Evolutionary conservation across 2,329 filamentous ascomycete species (phyloP), one percentile per base, ranked within the genome.

Genomic region (Aspergillaceae sp.): DNA sequence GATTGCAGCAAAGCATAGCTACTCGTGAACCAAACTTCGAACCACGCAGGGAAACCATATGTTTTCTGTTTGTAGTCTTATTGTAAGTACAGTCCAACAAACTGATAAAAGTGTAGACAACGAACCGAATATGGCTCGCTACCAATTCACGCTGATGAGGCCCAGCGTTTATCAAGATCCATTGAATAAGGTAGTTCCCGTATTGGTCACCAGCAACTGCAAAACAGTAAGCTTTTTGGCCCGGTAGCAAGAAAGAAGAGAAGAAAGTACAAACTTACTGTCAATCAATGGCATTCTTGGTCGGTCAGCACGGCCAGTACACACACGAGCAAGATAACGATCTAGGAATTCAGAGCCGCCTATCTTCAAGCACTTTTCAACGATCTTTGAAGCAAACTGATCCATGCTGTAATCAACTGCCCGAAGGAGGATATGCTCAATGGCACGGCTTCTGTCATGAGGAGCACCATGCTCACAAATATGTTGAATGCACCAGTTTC

Each of bases 401-500:
- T 98, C 92, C 79, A 94, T 96, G 69, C 91, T 97, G 71, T 97
- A 98, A 69, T 96, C 90, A 10, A 88, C 86, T 30, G 90, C 87
- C 68, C 88, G 94, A 52, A 84, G 84, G 55, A 98, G 85, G 60
- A 98, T 91, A 66, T 97, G 91, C 56, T 98, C 91, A 60, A 96
- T 84, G 40, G 94, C 92, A 56, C 90, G 85, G 68, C 85, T 91
- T 58, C 91, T 90, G 68, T 98, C 94, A 36, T 84, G 83, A 30
- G 90, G 86, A 47, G 85, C 85, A 43, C 94, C 91, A 63, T 98
- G 92, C 68, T 98, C 92, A 69, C 92, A 98, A 58, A 98, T 89
- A 69, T 98, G 92, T 71, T 98, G 92, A 60, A 98, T 97, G 72
- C 92, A 98, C 92, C 92, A 98, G 66, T 98, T 98, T 46, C 92